Evolutionary conservation across 2,329 filamentous ascomycete genomes (phyloP), one percentile per base, ranked within the genome.

Genomic region (Diaporthe destruens): DNA sequence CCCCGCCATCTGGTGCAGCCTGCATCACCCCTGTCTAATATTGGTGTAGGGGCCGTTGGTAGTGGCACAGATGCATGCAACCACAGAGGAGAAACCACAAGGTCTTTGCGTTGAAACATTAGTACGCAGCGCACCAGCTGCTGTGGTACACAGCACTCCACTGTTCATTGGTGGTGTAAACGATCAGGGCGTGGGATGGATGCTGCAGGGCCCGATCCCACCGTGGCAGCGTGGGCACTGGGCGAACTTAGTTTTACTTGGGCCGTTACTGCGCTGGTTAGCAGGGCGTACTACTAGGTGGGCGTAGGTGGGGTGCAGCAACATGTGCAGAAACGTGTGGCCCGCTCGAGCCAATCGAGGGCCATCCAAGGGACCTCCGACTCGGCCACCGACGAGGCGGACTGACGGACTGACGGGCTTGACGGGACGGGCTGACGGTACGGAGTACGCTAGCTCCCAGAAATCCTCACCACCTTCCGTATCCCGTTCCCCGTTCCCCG

Each of bases 401-500:
- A 59, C 36, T 29, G 34, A 36, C 32, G 54, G 61, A 59, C 36
- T 29, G 34, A 36, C 32, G 54, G 61, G 34, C 59, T 65, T 65
- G 59, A 65, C 61, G 61, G 61, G 61, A 34, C 29, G 61, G 25
- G 25, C 61, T 51, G n/a, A 66, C 61, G 47, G 61, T 66, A 53
- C 34, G 61, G 32, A 32, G 61, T 66, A 53, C 34, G 61, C 47
- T 39, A 20, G 44, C 39, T 39, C 23, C 7, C 61, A n/a, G 36
- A 44, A 39, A 66, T 66, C 32, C 61, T 66, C 61, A 66, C 61
- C 61, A 66, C 61, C 61, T 66, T 66, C 61, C 61, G 61, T 39
- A 53, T 53, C 61, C 61, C 61, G 61, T 65, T 18, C 39, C 39
- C 36, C 36, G 36, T 39, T n/a, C 16, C 44, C 61, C 44, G 42